Evolutionary conservation across 1,139 yeast genomes (phyloP), one percentile per base, ranked within the genome.

Genomic region (Yamadazyma triangularis): DNA sequence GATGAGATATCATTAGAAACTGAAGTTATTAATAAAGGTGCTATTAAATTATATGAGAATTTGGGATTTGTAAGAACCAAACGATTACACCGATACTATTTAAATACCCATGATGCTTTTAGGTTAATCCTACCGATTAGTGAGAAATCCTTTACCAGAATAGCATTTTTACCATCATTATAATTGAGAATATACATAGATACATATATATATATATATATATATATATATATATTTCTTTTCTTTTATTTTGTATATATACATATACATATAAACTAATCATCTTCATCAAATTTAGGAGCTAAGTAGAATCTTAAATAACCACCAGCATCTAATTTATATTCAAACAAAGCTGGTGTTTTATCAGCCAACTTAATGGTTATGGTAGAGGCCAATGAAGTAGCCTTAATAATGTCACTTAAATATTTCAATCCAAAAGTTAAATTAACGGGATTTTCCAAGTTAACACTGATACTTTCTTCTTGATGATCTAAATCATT

Each of bases 221-320:
- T 9, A 12, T 13, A 24, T 24, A 24, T 12, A 24, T 9, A 12
- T 14, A 11, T 9, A 24, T 21, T 21, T 21, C 5, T 21, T 8
- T 21, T 21, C 8, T 21, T 7, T 21, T 21, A 21, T 9, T 8
- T 7, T 9, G 6, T n/a, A 9, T 21, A 21, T 7, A 13, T 23
- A 23, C 7, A 9, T 23, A 23, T 23, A 6, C 6, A 13, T 9
- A 21, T 13, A n/a, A 10, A 21, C 11, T n/a, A 78, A 44, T 85
- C 93, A 39, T 86, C 95, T 47, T 86, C 96, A 45, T 84, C 95
- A 56, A 88, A 87, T 73, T 91, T 91, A 38, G 98, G 98, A 48
- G 98, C 98, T 62, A 91, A 75, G 75, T 85, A 91, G 75, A 85
- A 91, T 60, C 96, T 82, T 58, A 91, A 71, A 63, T 86, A 86